Evolutionary conservation across 1,139 yeast species (phyloP), one percentile per base, ranked within the genome.

Genomic region (Chernovozyma aurita): DNA sequence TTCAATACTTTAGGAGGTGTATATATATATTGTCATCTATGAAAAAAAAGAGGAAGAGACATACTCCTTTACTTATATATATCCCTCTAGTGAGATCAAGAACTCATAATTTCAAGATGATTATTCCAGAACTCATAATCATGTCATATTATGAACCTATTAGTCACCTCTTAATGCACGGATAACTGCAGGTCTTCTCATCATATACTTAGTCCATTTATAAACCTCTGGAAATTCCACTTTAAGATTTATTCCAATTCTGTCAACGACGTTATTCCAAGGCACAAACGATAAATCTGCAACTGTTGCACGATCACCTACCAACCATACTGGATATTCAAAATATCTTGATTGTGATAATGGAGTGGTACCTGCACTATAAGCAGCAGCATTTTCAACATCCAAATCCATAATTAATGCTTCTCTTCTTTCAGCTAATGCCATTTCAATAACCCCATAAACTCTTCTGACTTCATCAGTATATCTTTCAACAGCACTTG

Each of bases 311-410:
- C 85, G 68, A 53, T 87, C 95, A 24, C 96, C 95, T 6, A 88
- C 96, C 24, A 90, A 70, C 97, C 97, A 90, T 26, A 90, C 94
- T 2, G 97, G 96, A 50, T 86, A 85, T 52, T 87, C 95, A 52
- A 87, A 86, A 63, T 85, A 87, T 57, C 92, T 73, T 37, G 90
- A 80, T 56, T 85, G 94, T 18, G 88, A 79, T 44, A 87, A 62
- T 2, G 95, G 95, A 1, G 95, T 85, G 3, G 94, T 82, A 15
- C 96, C 96, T 2, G 90, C 81, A 38, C 88, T 80, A 58, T 86
- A 87, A 4, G 92, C 85, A n/a, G 86, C 86, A 0, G 90, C 90
- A 53, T 83, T 84, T 48, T 86, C 96, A 17, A 82, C 81, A 53
- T 87, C 96, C 51, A 86, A 68, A 50, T 87, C 95, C 95, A 87